Evolutionary conservation across 345 rosid genomes (phyloP), one percentile per base, ranked within the genome.

Genomic region (Trapa bicornis): DNA sequence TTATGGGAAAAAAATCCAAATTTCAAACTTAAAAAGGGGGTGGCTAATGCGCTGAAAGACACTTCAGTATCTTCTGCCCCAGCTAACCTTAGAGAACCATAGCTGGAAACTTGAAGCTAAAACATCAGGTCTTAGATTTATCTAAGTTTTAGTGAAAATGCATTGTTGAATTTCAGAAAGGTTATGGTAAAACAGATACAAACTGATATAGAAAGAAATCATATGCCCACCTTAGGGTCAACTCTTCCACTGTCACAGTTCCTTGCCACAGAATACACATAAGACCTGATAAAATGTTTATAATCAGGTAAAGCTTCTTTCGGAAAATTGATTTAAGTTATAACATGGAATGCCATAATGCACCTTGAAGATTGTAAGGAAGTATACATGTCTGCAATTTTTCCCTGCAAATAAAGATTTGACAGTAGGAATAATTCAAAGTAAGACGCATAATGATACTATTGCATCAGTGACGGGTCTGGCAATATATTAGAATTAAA

Each of bases 381-480:
- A 64, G 94, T 93, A 74, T 90, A 93, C 83, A 90, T 90, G 79
- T 90, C 98, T 14, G 97, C 98, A 77, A 87, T 68, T 82, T 93
- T 90, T 39, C 97, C 98, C 98, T 93, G 87, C 47, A 72, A 79
- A 70, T 16, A 47, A 74, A 78, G 17, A 61, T 69, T 36, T 7
- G 33, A 62, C 62, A 37, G 39, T 45, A 60, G 62, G 65, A 69
- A 72, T 37, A 72, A 61, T 16, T 37, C 37, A 53, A 1, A 56
- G 64, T 52, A 35, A 37, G 38, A 64, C 0, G 50, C 65, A 41
- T 54, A 70, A 52, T 68, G 29, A 22, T 22, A 22, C 29, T 22
- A 29, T 41, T 17, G 2, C 15, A 72, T 43, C 50, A 61, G 17
- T 62, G 37, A 22, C 43, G 47, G 15, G 37, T 3, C 50, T 43